These are phyloP conservation scores for Solanum pennellii DNA, from an alignment of 257 asterid genomes.

Conservation along the genomic window DNA sequence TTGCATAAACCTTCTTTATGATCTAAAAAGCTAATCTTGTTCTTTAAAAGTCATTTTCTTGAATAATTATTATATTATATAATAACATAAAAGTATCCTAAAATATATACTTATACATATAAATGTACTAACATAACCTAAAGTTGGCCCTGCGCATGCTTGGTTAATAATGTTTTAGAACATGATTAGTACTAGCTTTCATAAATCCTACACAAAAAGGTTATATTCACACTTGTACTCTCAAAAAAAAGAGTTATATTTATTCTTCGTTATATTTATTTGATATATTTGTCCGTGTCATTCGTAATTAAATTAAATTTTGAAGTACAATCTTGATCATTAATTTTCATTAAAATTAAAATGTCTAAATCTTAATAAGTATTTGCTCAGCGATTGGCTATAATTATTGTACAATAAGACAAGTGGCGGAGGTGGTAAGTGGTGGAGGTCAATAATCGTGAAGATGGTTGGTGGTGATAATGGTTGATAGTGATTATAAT, in stretches of 20 bases:
- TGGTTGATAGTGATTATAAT: neutral
- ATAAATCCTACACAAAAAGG: neutral
- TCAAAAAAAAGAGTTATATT: too few relatives aligned
- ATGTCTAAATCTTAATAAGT: too few relatives aligned
- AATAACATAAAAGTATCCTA: neutral
- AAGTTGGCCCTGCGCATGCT: conserved; percentile 17
- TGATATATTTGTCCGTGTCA: too few relatives aligned
- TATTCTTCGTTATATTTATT: too few relatives aligned
- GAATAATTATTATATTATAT: neutral
- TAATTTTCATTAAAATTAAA: too few relatives aligned
- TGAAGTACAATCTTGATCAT: neutral
- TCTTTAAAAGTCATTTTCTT: neutral
- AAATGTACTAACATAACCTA: neutral
- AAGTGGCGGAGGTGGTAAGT: neutral
- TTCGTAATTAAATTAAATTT: too few relatives aligned
- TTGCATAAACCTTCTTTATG: neutral
- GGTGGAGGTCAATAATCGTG: neutral
- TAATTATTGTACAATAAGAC: neutral
- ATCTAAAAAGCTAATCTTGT: conserved; percentile 18
- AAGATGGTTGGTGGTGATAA: neutral
- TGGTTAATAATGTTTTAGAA: conserved; percentile 7
- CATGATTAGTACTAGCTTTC: neutral
- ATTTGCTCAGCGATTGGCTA: neutral
- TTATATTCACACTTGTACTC: neutral
- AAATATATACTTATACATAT: neutral